Conservation (phyloP, 371 early-diverging fungal genomes). For the Dentiscutata heterogama region DNA sequence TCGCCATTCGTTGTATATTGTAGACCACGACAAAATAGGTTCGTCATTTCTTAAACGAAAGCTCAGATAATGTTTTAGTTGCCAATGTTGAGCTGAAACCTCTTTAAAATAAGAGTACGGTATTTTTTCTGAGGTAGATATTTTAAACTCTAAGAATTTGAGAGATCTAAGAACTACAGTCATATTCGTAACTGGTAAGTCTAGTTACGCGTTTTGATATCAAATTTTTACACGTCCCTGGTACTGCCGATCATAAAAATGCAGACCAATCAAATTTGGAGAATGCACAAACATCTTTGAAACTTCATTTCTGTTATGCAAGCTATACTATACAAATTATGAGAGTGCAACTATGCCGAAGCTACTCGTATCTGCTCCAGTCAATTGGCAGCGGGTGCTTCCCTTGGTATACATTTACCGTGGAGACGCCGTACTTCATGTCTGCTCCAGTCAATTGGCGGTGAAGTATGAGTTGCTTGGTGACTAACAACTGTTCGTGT, state of each 20-base stretch:
- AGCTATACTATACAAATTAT: too few relatives aligned
- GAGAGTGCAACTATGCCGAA: background rate
- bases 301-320: too few relatives aligned
- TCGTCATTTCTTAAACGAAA: constrained; percentile 5
- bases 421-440: constrained; percentile 11
- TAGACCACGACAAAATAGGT: background rate
- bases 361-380: background rate
- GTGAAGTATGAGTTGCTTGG: constrained; percentile 25
- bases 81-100: background rate
- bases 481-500: constrained; percentile 29
- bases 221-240: too few relatives aligned
- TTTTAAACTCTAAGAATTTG: background rate
- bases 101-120: background rate
- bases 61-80: constrained; percentile 4
- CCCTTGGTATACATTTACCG: constrained; percentile 2
- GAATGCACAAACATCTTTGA: too few relatives aligned
- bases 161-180: constrained; percentile 5
- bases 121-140: background rate
- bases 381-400: background rate
- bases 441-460: background rate
- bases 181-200: background rate
- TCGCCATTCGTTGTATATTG: background rate
- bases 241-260: background rate
- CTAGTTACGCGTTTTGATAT: background rate
- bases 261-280: too few relatives aligned